Evolutionary conservation across 2,329 filamentous ascomycete genomes (phyloP).

Genomic region (Apiospora sp.): DNA sequence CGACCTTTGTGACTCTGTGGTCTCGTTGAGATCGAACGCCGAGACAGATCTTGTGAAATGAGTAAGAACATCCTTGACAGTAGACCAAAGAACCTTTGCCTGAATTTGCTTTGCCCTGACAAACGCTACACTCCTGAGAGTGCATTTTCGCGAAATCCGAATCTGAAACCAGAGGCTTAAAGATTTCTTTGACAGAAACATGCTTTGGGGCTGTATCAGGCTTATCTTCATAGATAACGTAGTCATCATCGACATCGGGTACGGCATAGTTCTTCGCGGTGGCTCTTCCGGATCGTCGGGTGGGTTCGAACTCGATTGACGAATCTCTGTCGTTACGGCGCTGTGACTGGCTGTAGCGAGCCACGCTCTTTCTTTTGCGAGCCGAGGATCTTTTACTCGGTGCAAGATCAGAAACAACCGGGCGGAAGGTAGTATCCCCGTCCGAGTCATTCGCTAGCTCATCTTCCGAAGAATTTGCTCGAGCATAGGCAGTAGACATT

Average conservation of each 20-base stretch:
- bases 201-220: conserved; percentile 58
- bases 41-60: conserved; percentile 85
- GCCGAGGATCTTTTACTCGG: conserved; percentile 32
- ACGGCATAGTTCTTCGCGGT: conserved; percentile 59
- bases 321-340: conserved; percentile 41
- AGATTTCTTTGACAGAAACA: conserved; percentile 76
- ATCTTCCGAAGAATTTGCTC: conserved; percentile 38
- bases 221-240: conserved; percentile 58
- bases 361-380: conserved; percentile 32
- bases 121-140: conserved; percentile 75
- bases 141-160: conserved; percentile 77
- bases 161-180: conserved; percentile 66
- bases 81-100: conserved; percentile 77
- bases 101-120: conserved; percentile 60
- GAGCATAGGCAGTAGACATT: conserved; percentile 22
- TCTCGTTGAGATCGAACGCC: conserved; percentile 77
- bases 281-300: conserved; percentile 57
- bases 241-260: conserved; percentile 65
- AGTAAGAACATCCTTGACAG: conserved; percentile 88
- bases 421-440: conserved; percentile 30
- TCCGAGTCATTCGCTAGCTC: conserved; percentile 40
- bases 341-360: conserved; percentile 33
- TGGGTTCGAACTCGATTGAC: conserved; percentile 61
- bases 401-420: conserved; percentile 40
- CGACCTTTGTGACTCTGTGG: conserved; percentile 90